phyloP scores from a whole-genome alignment of 1,284 basidiomycete species.

The Volvariella volvacea region DNA sequence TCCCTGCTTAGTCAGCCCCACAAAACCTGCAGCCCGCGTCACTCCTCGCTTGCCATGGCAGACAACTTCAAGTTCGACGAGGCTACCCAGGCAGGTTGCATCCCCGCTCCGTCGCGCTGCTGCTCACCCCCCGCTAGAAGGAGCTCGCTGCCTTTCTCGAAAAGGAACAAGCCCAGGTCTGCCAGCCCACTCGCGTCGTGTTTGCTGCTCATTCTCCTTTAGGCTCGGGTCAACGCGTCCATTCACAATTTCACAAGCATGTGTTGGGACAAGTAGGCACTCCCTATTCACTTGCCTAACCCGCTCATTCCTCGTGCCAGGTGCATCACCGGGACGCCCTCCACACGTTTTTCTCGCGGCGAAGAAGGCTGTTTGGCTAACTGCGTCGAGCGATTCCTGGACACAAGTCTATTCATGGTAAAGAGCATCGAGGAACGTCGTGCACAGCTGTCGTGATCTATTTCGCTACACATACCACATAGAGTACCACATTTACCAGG shows the following conservation, averaged over 20 bases:
- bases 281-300: slow-evolving; percentile 6
- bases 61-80: slow-evolving; percentile 77
- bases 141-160: slow-evolving; percentile 84
- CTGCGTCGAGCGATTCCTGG: slow-evolving; percentile 92
- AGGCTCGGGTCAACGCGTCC: slow-evolving; percentile 55
- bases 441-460: slow-evolving; percentile 16
- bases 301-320: slow-evolving; percentile 33
- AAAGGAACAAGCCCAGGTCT: slow-evolving; percentile 82
- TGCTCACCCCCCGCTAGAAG: slow-evolving; percentile 54
- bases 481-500: too few relatives aligned
- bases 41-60: too few relatives aligned
- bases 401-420: slow-evolving; percentile 86
- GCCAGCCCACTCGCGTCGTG: slow-evolving; percentile 19
- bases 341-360: slow-evolving; percentile 77
- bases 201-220: too few relatives aligned
- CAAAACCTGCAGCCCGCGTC: too few relatives aligned
- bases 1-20: too few relatives aligned
- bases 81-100: slow-evolving; percentile 55
- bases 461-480: slow-evolving; percentile 12
- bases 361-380: slow-evolving; percentile 86
- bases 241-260: slow-evolving; percentile 69
- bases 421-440: slow-evolving; percentile 68
- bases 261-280: slow-evolving; percentile 85
- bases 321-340: slow-evolving; percentile 81
- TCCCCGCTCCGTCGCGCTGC: not conserved